These are phyloP conservation scores for Millerago galiae DNA, from an alignment of 805 yeast genomes.

Conservation along the genomic window DNA sequence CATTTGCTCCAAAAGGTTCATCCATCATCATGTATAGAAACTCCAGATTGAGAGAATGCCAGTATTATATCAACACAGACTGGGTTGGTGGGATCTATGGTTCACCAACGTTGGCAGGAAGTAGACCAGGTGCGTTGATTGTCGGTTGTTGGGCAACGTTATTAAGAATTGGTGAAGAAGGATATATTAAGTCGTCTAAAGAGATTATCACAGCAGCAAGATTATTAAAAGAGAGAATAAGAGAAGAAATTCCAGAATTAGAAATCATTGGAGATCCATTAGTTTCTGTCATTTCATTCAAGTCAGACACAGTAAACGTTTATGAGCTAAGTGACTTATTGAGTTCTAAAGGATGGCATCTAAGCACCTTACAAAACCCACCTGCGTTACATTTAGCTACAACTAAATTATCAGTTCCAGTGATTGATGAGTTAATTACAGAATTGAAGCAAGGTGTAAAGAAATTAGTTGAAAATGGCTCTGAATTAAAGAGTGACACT, in stretches of 20 bases:
- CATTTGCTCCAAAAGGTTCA: slow-evolving; percentile 97
- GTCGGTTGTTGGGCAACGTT: slow-evolving; percentile 99
- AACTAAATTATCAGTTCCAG: slow-evolving; percentile 61
- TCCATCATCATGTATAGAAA: slow-evolving; percentile 86
- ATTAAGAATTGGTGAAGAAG: slow-evolving; percentile 75
- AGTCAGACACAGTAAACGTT: slow-evolving; percentile 53
- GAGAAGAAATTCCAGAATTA: slow-evolving; percentile 47
- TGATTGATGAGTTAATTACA: slow-evolving; percentile 52
- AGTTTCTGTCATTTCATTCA: slow-evolving; percentile 77
- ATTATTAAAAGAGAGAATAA: slow-evolving; percentile 43
- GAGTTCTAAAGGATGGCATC: slow-evolving; percentile 76
- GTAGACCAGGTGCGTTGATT: slow-evolving; percentile 93
- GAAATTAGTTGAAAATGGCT: slow-evolving; percentile 15
- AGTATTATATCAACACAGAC: slow-evolving; percentile 74
- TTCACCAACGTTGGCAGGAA: slow-evolving; percentile 93
- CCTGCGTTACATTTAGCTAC: slow-evolving; percentile 88
- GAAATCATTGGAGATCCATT: slow-evolving; percentile 80
- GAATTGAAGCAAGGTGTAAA: slow-evolving; percentile 31
- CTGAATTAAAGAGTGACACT: slow-evolving; percentile 43
- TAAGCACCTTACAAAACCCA: slow-evolving; percentile 81
- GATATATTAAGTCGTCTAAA: slow-evolving; percentile 61
- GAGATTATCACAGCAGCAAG: slow-evolving; percentile 65
- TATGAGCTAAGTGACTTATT: slow-evolving; percentile 75
- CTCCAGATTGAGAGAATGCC: slow-evolving; percentile 60
- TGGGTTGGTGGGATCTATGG: slow-evolving; percentile 98